Percentiles rank a stretch among this genome's conserved stretches.
Evolutionary conservation across 148 eudicot species (phyloP).

Genomic region (Dianthus caryophyllus): DNA sequence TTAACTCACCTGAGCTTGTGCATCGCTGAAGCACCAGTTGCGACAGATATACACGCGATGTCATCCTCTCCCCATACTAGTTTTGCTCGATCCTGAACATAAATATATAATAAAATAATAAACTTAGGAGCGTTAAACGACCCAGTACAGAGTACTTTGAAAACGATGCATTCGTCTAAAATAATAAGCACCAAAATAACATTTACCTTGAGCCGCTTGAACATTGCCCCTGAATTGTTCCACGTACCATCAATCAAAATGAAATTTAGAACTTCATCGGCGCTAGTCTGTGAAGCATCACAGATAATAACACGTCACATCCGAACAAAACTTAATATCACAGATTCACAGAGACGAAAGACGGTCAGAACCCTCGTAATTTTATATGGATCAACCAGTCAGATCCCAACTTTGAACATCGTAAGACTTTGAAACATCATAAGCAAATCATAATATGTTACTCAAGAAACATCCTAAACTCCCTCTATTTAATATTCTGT

Average conservation of each 20-base stretch:
- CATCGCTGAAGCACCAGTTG: slow-evolving; percentile 85
- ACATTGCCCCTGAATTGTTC: slow-evolving; percentile 93
- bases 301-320: background rate
- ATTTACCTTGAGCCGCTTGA: slow-evolving; percentile 81
- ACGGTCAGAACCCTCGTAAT: background rate
- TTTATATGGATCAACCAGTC: slow-evolving; percentile 1
- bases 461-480: background rate
- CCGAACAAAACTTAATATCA: background rate
- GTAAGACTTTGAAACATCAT: background rate
- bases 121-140: too few relatives aligned
- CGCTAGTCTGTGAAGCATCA: slow-evolving; percentile 37
- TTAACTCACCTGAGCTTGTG: slow-evolving; percentile 75
- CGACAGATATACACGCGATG: slow-evolving; percentile 61
- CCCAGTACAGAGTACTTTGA: background rate
- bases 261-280: slow-evolving; percentile 48
- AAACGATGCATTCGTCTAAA: background rate
- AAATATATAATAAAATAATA: background rate
- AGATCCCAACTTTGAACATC: background rate
- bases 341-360: background rate
- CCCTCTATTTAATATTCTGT: background rate
- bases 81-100: slow-evolving; percentile 61
- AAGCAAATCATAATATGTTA: background rate
- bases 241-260: slow-evolving; percentile 93
- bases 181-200: background rate
- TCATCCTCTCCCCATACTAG: slow-evolving; percentile 65